Evolutionary conservation across 164 flowering plant species (phyloP).

Genomic region (Tinospora cordifolia): DNA sequence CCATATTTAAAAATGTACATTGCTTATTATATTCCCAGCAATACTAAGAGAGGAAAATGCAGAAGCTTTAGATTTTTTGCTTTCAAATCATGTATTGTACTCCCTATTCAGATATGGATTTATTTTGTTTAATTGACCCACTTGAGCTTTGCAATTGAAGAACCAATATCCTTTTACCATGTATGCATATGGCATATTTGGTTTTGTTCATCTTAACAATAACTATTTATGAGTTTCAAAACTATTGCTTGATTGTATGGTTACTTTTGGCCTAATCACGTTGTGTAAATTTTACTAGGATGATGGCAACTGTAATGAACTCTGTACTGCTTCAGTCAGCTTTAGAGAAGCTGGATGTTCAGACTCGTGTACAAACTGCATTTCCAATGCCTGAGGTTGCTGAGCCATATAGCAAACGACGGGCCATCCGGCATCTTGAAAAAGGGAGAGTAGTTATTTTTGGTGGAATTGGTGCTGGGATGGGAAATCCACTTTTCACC

Average conservation of each 20-base stretch:
- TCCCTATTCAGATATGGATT: no score
- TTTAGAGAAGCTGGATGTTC: constrained; percentile 70
- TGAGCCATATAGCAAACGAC: constrained; percentile 75
- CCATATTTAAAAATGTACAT: no score
- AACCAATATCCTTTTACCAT: neutral
- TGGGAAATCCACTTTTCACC: constrained; percentile 81
- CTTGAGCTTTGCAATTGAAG: no score
- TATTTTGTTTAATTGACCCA: no score
- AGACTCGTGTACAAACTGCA: constrained; percentile 77
- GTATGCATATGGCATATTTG: neutral
- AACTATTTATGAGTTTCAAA: neutral
- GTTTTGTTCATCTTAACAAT: neutral
- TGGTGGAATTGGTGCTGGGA: constrained; percentile 86
- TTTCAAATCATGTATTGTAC: no score
- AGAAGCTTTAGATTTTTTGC: no score
- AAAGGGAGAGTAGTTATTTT: constrained; percentile 93
- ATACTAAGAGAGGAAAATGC: no score
- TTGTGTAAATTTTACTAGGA: constrained; percentile 35
- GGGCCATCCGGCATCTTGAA: constrained; percentile 87
- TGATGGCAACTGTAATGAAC: constrained; percentile 98
- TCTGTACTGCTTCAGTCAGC: constrained; percentile 78
- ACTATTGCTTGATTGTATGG: neutral
- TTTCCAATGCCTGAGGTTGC: constrained; percentile 65
- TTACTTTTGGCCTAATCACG: neutral
- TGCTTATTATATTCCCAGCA: no score